Conservation (phyloP, 768 basidiomycete genomes). For the Agrocybe pediades region DNA sequence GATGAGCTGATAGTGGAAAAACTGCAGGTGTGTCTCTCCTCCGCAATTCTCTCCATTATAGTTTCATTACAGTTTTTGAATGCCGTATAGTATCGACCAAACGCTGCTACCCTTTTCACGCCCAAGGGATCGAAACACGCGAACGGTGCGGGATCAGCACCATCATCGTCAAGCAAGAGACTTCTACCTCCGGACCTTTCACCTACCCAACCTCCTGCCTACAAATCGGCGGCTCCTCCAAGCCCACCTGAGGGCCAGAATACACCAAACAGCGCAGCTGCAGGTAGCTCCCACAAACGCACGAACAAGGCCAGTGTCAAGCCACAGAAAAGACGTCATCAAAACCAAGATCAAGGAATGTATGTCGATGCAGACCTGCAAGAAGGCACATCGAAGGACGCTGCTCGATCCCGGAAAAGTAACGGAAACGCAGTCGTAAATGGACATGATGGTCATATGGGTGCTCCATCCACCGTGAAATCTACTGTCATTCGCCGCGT, state of each 20-base stretch:
- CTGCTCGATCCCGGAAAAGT: slow-evolving; percentile 8
- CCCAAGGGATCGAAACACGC: slow-evolving; percentile 30
- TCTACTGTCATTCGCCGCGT: slow-evolving; percentile 62
- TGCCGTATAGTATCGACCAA: slow-evolving; percentile 3
- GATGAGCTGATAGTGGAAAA: slow-evolving; percentile 61
- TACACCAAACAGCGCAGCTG: background rate
- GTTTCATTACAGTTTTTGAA: background rate
- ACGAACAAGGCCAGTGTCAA: background rate
- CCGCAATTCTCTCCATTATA: background rate
- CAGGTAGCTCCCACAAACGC: background rate
- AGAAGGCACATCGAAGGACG: slow-evolving; percentile 2
- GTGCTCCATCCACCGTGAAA: slow-evolving; percentile 6
- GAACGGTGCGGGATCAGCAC: slow-evolving; percentile 26
- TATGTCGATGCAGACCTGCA: background rate
- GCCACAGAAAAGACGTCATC: background rate
- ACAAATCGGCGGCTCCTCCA: slow-evolving; percentile 25
- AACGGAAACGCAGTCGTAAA: background rate
- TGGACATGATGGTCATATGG: no score
- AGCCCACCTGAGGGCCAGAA: slow-evolving; percentile 26
- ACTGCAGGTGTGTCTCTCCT: slow-evolving; percentile 39
- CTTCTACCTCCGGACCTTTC: slow-evolving; percentile 28
- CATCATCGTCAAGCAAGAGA: slow-evolving; percentile 30
- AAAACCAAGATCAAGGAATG: background rate
- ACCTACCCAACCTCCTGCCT: slow-evolving; percentile 30
- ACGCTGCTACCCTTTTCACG: slow-evolving; percentile 30